Conservation (phyloP, 805 yeast genomes). For the Isabelozyma gotoi region DNA sequence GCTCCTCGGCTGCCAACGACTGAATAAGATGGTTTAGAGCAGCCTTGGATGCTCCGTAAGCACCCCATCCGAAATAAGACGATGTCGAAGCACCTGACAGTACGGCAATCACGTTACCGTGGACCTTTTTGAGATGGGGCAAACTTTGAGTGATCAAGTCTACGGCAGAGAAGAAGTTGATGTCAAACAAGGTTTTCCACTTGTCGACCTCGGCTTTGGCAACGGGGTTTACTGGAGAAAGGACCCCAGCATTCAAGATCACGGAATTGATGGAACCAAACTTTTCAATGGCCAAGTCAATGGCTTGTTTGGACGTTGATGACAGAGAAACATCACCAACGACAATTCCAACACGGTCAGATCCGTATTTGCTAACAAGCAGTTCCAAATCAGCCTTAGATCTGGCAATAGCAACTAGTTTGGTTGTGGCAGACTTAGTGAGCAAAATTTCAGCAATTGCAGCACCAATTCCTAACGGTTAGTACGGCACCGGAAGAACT, state of each 20-base stretch:
- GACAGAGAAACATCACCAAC: constrained; percentile 61
- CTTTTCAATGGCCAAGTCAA: constrained; percentile 43
- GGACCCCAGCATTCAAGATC: constrained; percentile 78
- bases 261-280: constrained; percentile 64
- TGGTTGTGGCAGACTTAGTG: constrained; percentile 25
- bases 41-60: constrained; percentile 90
- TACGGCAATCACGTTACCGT: constrained; percentile 73
- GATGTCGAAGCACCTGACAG: constrained; percentile 84
- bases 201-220: constrained; percentile 49
- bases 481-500: not conserved
- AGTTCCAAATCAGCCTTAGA: constrained; percentile 47
- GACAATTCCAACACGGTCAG: constrained; percentile 48
- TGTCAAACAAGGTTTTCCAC: constrained; percentile 68
- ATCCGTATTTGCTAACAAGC: constrained; percentile 45
- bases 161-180: constrained; percentile 78
- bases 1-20: constrained; percentile 69
- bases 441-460: constrained; percentile 60
- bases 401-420: constrained; percentile 74
- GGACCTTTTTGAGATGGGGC: constrained; percentile 54
- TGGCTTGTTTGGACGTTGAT: constrained; percentile 31
- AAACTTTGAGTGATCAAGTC: constrained; percentile 53
- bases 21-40: constrained; percentile 77
- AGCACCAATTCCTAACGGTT: constrained; percentile 69
- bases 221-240: constrained; percentile 70
- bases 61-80: constrained; percentile 75